Evolutionary conservation across 2,329 filamentous ascomycete species (phyloP).

Genomic region (Fusarium veterinarium): DNA sequence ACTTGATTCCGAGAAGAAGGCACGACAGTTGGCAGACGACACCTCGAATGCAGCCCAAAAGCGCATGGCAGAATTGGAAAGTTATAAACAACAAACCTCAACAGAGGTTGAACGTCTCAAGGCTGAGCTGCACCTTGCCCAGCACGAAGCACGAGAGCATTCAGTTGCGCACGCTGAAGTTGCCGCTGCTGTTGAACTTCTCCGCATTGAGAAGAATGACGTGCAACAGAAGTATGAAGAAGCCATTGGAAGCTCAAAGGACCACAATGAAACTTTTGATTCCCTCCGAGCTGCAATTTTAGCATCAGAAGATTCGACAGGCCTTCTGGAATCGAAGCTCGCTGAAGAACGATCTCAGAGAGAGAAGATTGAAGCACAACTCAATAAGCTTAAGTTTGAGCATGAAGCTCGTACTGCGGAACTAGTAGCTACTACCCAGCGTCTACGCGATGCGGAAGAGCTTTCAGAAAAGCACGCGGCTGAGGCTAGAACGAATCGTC

Average conservation of each 20-base stretch:
- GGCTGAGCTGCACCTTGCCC: constrained; percentile 83
- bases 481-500: constrained; percentile 86
- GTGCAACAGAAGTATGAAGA: constrained; percentile 76
- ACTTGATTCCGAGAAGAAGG: constrained; percentile 82
- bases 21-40: constrained; percentile 88
- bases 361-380: constrained; percentile 79
- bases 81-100: constrained; percentile 83
- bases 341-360: constrained; percentile 83
- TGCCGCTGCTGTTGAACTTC: constrained; percentile 76
- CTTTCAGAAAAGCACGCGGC: constrained; percentile 86
- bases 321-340: constrained; percentile 81
- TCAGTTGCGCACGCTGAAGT: constrained; percentile 82
- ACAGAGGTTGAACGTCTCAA: constrained; percentile 88
- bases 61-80: constrained; percentile 85
- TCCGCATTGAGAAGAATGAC: constrained; percentile 89
- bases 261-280: constrained; percentile 76
- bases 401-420: constrained; percentile 85
- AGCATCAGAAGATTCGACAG: constrained; percentile 81
- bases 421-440: constrained; percentile 77
- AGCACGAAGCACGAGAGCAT: constrained; percentile 84
- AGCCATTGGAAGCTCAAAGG: constrained; percentile 72
- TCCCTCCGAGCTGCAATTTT: constrained; percentile 81
- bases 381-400: constrained; percentile 81
- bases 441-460: constrained; percentile 87
- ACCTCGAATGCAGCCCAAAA: constrained; percentile 84